A percentile compares a stretch with the other conserved stretches of the same genome.
phyloP scores from a whole-genome alignment of 805 yeast species.

The Wickerhamiella hasegawae region DNA sequence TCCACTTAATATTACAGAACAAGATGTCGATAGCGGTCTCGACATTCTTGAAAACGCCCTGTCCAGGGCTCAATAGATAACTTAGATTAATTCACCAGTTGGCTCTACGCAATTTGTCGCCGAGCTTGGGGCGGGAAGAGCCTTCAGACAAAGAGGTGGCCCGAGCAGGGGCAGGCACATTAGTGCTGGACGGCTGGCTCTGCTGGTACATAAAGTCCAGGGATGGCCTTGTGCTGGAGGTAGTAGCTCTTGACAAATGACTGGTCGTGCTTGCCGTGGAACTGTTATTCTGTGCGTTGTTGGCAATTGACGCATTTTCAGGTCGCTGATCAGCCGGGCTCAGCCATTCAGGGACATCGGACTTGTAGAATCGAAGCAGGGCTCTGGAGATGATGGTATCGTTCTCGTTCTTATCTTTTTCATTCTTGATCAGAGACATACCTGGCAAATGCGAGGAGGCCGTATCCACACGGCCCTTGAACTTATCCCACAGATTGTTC shows the following conservation, averaged over 20 bases:
- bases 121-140: not conserved
- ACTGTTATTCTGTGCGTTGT: not conserved
- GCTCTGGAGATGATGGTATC: constrained; percentile 32
- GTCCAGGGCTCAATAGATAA: not conserved
- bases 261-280: not conserved
- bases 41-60: constrained; percentile 47
- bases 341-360: constrained; percentile 21
- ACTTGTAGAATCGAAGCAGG: constrained; percentile 25
- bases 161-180: too few relatives aligned
- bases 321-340: constrained; percentile 8
- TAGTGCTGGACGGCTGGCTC: not conserved
- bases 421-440: constrained; percentile 18
- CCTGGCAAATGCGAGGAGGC: constrained; percentile 17
- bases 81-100: not conserved
- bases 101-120: not conserved
- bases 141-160: too few relatives aligned
- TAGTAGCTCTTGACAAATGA: not conserved
- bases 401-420: constrained; percentile 26
- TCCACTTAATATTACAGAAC: constrained; percentile 67
- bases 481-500: constrained; percentile 16
- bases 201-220: not conserved
- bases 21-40: constrained; percentile 54
- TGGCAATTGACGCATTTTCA: not conserved
- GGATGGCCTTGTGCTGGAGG: not conserved
- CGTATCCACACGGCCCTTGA: constrained; percentile 15